Percentiles rank a stretch among this genome's conserved stretches.
These are phyloP conservation scores for Thalassiosira sp. DNA, from an alignment of 352 stramenopile genomes.

Conservation along the genomic window DNA sequence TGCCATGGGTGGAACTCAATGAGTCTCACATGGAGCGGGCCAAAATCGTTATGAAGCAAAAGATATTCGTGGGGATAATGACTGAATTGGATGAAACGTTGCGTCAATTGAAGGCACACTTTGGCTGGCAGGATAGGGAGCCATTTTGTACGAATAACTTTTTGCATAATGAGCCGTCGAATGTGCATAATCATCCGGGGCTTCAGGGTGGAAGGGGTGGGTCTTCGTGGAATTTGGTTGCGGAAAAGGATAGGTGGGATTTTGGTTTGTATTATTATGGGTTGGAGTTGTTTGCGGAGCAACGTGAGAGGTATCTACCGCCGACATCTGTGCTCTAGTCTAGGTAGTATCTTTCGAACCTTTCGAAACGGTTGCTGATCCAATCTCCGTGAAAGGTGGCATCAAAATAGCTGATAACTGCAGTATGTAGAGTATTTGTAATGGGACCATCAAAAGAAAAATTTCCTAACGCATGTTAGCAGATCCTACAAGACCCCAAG, in stretches of 20 bases:
- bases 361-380: too few relatives aligned
- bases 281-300: conserved; percentile 45
- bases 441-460: too few relatives aligned
- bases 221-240: conserved; percentile 21
- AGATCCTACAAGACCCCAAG: too few relatives aligned
- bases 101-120: conserved; percentile 32
- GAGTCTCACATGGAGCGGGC: conserved; percentile 35
- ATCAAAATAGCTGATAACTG: too few relatives aligned
- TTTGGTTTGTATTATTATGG: conserved; percentile 47
- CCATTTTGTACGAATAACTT: conserved; percentile 34
- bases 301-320: conserved; percentile 31
- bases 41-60: conserved; percentile 31
- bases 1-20: conserved; percentile 38
- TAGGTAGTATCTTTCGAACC: too few relatives aligned
- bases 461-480: too few relatives aligned
- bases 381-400: too few relatives aligned
- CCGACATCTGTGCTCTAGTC: too few relatives aligned
- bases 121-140: conserved; percentile 34
- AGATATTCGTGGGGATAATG: conserved; percentile 44
- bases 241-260: conserved; percentile 47
- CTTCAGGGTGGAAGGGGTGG: conserved; percentile 11
- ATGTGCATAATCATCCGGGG: conserved; percentile 30
- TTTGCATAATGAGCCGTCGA: conserved; percentile 19
- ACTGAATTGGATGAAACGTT: conserved; percentile 46
- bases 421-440: too few relatives aligned